These are phyloP conservation scores for Lunasporangiospora selenospora DNA, from an alignment of 192 early-diverging fungal species.

Conservation along the genomic window DNA sequence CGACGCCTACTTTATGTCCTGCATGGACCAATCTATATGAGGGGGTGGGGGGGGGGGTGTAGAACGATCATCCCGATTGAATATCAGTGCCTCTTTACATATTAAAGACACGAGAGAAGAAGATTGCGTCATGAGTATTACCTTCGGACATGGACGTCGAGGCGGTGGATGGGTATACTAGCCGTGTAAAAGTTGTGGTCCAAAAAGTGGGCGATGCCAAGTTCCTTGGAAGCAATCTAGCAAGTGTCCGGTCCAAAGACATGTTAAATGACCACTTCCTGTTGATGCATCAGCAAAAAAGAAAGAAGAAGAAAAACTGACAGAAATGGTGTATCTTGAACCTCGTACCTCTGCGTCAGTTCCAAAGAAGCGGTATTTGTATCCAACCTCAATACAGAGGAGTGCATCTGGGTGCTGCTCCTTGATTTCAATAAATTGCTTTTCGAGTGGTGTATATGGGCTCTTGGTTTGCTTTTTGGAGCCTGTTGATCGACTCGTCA, in stretches of 20 bases:
- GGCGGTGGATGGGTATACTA: slow-evolving; percentile 79
- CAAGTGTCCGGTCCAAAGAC: not conserved
- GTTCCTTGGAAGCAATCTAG: slow-evolving; percentile 73
- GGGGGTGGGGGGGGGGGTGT: not conserved
- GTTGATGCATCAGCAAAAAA: not conserved
- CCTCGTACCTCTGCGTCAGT: slow-evolving; percentile 77
- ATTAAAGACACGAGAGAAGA: not conserved
- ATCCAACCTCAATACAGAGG: slow-evolving; percentile 92
- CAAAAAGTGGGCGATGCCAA: slow-evolving; percentile 82
- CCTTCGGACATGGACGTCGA: slow-evolving; percentile 84
- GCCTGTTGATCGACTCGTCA: not conserved
- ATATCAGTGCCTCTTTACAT: too few species aligned
- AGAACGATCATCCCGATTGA: too few species aligned
- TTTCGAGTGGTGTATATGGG: slow-evolving; percentile 84
- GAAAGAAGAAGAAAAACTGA: not conserved
- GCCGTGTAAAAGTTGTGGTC: slow-evolving; percentile 83
- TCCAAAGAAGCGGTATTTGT: slow-evolving; percentile 93
- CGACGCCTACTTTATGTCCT: slow-evolving; percentile 88
- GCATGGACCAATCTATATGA: slow-evolving; percentile 70
- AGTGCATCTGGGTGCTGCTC: slow-evolving; percentile 71
- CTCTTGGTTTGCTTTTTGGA: slow-evolving; percentile 25
- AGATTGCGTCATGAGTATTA: slow-evolving; percentile 14
- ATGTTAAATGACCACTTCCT: not conserved
- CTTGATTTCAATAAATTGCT: slow-evolving; percentile 82
- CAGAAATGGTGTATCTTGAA: not conserved